Evolutionary conservation across 2,329 filamentous ascomycete genomes (phyloP), one percentile per base, ranked within the genome.

Genomic region (Verticillium longisporum): DNA sequence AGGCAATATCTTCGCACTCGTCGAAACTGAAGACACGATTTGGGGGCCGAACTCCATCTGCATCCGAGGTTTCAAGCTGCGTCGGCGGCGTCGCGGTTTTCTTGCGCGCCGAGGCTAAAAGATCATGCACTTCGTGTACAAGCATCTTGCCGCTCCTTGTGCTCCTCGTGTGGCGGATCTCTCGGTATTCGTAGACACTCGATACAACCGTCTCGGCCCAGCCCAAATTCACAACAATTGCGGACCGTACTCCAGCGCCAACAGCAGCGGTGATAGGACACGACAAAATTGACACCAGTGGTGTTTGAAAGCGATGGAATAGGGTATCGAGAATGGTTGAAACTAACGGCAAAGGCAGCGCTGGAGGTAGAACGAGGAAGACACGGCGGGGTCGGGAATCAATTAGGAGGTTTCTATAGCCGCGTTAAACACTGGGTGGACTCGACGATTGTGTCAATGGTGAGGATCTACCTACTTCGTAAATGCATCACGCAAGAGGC

Each of bases 201-300:
- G 92, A 96, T 26, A 96, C 85, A 0, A 88, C 83, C 0, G 93
- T 96, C 74, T 98, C 95, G 53, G 87, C 83, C 95, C 95, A 99
- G 54, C 94, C 95, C 63, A 99, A 82, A 70, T 99, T 92, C 41
- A 99, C 81, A 0, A 98, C 86, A 53, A 99, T 74, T 1, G 89
- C 92, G n/a, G 91, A 91, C 14, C 95, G 87, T 50, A 96, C 78
- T 0, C 95, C 95, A 6, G 93, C 92, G 7, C 89, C 89, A 3
- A 93, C 84, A 6, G 89, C 80, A 1, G 87, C 81, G 74, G 95
- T 88, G 21, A 92, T 83, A 0, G 94, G 86, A 0, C 86, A 84
- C 1, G 92, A 91, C 69, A 97, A 78, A 53, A 99, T 80, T 2
- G 91, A 93, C 65, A 98, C 83, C 26, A 85, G 88, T 0, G 93